Evolutionary conservation across 106 monocot species (phyloP), one percentile per base, ranked within the genome.

Genomic region (Posidonia australis): DNA sequence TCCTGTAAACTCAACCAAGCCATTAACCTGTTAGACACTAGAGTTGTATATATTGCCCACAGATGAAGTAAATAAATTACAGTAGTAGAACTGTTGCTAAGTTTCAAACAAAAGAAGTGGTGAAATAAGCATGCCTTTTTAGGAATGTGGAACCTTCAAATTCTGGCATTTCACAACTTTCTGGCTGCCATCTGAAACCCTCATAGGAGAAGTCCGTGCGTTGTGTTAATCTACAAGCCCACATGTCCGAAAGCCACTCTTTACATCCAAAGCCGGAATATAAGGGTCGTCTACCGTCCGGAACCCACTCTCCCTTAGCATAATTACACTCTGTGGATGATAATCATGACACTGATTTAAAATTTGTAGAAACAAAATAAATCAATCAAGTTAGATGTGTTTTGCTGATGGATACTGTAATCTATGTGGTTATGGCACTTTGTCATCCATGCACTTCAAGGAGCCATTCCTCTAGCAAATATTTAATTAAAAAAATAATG

Each of bases 191-290:
- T 46, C 80, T 70, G 57, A 77, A 89, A 16, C 70, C 78, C 70
- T 93, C 93, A 60, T 71, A 93, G 25, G 85, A 72, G 58, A 89
- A 93, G 68, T 93, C 86, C n/a, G 49, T 44, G 0, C 93, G 88
- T 21, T 83, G 54, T 57, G 75, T 86, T 62, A 79, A 65, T 73
- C 88, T 83, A 73, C 93, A 93, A 30, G 75, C 67, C 75, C 75
- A 75, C 75, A 68, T 68, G 5, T 48, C 51, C 43, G 75, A 75
- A 23, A 75, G 54, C 75, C 75, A 75, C 18, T 60, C 60, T 59
- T 75, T 75, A 53, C 75, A 75, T 9, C 25, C 66, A 54, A 68
- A 75, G 4, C 75, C 75, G 9, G 75, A 75, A 44, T 75, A 75
- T 27, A 75, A 41, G 16, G 67, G 75, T 23, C 68, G 48, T 28